A percentile compares a stretch with the other conserved stretches of the same genome.
These are phyloP conservation scores for Madurella fahalii DNA, from an alignment of 2,329 filamentous ascomycete species.

Conservation along the genomic window DNA sequence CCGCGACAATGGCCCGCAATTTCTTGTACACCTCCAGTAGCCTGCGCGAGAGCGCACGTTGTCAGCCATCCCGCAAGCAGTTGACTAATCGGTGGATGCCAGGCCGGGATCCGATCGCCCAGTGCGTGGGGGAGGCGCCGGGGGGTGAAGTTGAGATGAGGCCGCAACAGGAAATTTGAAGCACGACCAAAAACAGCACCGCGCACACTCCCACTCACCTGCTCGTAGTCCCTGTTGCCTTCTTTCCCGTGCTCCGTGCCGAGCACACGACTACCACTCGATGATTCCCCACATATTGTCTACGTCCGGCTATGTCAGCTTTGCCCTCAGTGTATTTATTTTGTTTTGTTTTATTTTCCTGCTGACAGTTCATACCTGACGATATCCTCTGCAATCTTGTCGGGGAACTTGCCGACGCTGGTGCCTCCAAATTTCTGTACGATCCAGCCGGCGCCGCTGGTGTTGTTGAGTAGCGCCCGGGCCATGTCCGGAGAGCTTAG, in stretches of 20 bases:
- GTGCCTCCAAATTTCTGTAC: slow-evolving; percentile 96
- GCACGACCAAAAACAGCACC: not conserved
- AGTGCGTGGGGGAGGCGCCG: slow-evolving; percentile 14
- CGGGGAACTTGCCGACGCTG: slow-evolving; percentile 89
- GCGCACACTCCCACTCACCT: slow-evolving; percentile 55
- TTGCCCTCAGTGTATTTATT: not conserved
- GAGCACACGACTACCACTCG: slow-evolving; percentile 93
- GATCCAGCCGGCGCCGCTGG: slow-evolving; percentile 59
- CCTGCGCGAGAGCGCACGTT: slow-evolving; percentile 32
- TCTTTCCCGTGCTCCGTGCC: slow-evolving; percentile 88
- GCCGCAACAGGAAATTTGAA: not conserved
- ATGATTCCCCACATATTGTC: slow-evolving; percentile 60
- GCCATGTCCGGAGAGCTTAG: slow-evolving; percentile 24
- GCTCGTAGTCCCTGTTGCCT: slow-evolving; percentile 92
- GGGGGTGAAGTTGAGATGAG: not conserved
- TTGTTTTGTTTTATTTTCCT: no score
- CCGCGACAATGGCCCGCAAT: slow-evolving; percentile 50
- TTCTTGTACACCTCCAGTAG: slow-evolving; percentile 58
- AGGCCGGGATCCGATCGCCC: not conserved
- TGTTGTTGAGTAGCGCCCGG: slow-evolving; percentile 26
- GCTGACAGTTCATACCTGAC: slow-evolving; percentile 45
- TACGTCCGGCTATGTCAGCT: slow-evolving; percentile 29
- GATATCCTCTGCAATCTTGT: slow-evolving; percentile 69
- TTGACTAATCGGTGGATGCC: slow-evolving; percentile 20
- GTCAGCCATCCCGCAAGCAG: slow-evolving; percentile 17